Percentiles rank a stretch among this genome's conserved stretches.
These are phyloP conservation scores for Phyllosticta ampelicida DNA, from an alignment of 2,329 filamentous ascomycete species.

Conservation along the genomic window DNA sequence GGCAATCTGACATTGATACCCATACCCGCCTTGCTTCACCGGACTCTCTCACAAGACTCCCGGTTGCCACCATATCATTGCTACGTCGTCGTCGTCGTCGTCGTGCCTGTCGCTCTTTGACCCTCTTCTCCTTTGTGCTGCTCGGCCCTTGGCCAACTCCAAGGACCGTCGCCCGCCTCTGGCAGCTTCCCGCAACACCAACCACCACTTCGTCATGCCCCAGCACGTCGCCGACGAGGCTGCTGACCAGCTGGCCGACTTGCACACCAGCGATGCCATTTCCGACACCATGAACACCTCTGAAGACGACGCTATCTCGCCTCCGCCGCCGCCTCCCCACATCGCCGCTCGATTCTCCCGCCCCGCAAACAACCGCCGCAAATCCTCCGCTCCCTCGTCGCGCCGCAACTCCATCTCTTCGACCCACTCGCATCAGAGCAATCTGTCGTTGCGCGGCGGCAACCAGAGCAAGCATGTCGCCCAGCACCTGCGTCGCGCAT, in stretches of 20 bases:
- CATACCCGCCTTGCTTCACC: not conserved
- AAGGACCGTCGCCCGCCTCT: not conserved
- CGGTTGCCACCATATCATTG: not conserved
- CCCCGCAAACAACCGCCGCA: slow-evolving; percentile 54
- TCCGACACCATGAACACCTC: slow-evolving; percentile 27
- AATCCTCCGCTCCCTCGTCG: slow-evolving; percentile 61
- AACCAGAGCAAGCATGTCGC: slow-evolving; percentile 68
- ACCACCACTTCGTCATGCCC: not conserved
- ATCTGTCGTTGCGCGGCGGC: slow-evolving; percentile 41
- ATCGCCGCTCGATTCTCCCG: slow-evolving; percentile 70
- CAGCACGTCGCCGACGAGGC: slow-evolving; percentile 9
- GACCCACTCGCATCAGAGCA: slow-evolving; percentile 59
- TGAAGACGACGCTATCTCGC: slow-evolving; percentile 26
- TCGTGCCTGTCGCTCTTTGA: not conserved
- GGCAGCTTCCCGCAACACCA: not conserved
- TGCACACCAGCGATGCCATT: slow-evolving; percentile 26
- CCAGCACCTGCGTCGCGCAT: slow-evolving; percentile 67
- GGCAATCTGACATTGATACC: not conserved
- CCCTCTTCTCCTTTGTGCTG: not conserved
- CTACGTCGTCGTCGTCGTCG: not conserved
- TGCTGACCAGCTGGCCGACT: slow-evolving; percentile 6
- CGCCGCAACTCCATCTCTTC: slow-evolving; percentile 73
- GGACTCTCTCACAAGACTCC: no score
- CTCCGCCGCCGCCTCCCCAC: slow-evolving; percentile 57
- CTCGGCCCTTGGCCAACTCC: not conserved